Percentiles rank a stretch among this genome's conserved stretches.
These are phyloP conservation scores for Dispira simplex DNA, from an alignment of 192 early-diverging fungal genomes.

Conservation along the genomic window DNA sequence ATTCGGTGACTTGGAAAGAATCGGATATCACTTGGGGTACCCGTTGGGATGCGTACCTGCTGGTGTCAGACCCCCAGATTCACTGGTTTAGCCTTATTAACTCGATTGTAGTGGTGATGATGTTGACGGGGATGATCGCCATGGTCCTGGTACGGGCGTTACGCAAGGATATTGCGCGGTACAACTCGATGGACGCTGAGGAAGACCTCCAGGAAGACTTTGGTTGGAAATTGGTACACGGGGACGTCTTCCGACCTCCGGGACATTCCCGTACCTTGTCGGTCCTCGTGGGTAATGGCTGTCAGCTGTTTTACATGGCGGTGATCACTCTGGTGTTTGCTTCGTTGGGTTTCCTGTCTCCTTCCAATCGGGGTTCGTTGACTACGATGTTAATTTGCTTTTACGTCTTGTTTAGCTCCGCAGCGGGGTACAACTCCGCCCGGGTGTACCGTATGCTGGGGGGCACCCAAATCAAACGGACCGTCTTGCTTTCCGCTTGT, in stretches of 20 bases:
- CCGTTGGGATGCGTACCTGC: slow-evolving; percentile 75
- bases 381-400: slow-evolving; percentile 85
- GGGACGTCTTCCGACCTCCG: slow-evolving; percentile 94
- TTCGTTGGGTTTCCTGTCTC: slow-evolving; percentile 88
- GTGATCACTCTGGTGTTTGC: slow-evolving; percentile 72
- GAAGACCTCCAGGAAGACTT: slow-evolving; percentile 83
- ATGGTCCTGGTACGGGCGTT: slow-evolving; percentile 80
- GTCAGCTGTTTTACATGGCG: slow-evolving; percentile 61
- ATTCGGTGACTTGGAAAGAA: slow-evolving; percentile 40
- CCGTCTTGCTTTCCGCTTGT: slow-evolving; percentile 63
- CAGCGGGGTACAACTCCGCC: slow-evolving; percentile 83
- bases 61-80: slow-evolving; percentile 77
- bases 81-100: slow-evolving; percentile 95
- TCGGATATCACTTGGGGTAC: slow-evolving; percentile 62
- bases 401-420: slow-evolving; percentile 73
- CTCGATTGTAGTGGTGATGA: slow-evolving; percentile 84
- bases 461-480: slow-evolving; percentile 74
- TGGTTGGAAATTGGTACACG: slow-evolving; percentile 97
- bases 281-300: slow-evolving; percentile 72
- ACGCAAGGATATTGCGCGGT: slow-evolving; percentile 84
- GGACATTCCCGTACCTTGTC: slow-evolving; percentile 53
- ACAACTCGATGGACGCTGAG: slow-evolving; percentile 48
- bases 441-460: slow-evolving; percentile 88
- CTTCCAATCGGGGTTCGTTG: slow-evolving; percentile 80
- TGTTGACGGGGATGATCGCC: slow-evolving; percentile 81